Evolutionary conservation across 2,329 filamentous ascomycete genomes (phyloP).

Genomic region (Xylariaceae sp.): DNA sequence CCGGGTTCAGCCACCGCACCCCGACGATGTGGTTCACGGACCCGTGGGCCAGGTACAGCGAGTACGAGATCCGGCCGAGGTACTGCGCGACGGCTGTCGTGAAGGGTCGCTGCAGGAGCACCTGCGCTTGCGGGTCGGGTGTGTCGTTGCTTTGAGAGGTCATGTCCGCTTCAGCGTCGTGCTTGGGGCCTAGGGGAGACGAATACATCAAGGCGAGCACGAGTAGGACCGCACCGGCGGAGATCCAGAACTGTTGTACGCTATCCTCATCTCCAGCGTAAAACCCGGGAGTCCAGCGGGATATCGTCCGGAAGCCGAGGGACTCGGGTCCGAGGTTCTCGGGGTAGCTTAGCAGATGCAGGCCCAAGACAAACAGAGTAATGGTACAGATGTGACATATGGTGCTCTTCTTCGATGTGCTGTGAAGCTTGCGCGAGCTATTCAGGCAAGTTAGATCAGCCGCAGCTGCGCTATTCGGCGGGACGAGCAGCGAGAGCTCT

Average conservation of each 20-base stretch:
- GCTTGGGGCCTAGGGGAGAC: not conserved
- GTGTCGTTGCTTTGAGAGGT: not conserved
- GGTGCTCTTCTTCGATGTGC: not conserved
- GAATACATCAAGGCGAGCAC: constrained; percentile 27
- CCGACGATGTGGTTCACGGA: constrained; percentile 9
- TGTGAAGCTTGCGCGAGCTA: not conserved
- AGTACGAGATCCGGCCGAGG: constrained; percentile 29
- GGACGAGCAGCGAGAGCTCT: constrained; percentile 21
- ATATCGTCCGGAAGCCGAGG: constrained; percentile 6
- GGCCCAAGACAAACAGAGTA: not conserved
- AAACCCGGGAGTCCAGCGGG: not conserved
- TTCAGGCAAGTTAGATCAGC: not conserved
- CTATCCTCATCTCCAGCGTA: not conserved
- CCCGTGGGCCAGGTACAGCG: constrained; percentile 28
- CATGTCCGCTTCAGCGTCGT: not conserved
- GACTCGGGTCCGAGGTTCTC: constrained; percentile 3
- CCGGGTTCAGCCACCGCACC: not conserved
- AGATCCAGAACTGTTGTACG: constrained; percentile 9
- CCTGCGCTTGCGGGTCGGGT: not conserved
- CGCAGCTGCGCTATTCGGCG: not conserved
- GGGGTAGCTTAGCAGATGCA: constrained; percentile 15
- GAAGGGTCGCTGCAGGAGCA: constrained; percentile 12
- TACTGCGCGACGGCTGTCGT: constrained; percentile 26
- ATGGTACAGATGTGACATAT: not conserved
- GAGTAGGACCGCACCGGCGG: constrained; percentile 16